Evolutionary conservation across 805 yeast species (phyloP), one percentile per base, ranked within the genome.

Genomic region (Saturnispora kantuleensis): DNA sequence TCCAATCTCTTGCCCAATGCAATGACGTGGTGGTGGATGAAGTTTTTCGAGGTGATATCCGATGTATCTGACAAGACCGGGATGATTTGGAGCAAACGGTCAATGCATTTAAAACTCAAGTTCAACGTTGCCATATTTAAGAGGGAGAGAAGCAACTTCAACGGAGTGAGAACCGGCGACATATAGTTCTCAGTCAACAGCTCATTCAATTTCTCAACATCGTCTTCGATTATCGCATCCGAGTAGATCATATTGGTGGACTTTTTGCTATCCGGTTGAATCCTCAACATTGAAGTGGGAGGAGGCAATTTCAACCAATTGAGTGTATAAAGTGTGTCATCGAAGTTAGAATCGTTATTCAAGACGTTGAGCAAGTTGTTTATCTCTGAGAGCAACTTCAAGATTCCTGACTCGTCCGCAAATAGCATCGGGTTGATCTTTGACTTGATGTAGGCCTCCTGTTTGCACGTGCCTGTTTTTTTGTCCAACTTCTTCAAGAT

Each of bases 401-500:
- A 64, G 16, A 84, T 68, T 12, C 79, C 85, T 2, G 67, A 47
- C 45, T 82, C 93, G 55, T 82, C 77, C 10, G 94, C 84, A 63
- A 89, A 88, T 2, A 85, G 80, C 41, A 84, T 67, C 4, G 89
- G 84, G 48, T 75, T 68, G 30, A 88, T 77, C 54, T 90, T 76
- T 1, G 90, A 74, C 28, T 71, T 61, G 45, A 87, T 65, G 52
- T 77, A 81, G n/a, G 69, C 60, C 21, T 67, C 65, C 54, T 79
- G 83, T 41, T 74, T 73, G 43, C 63, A 60, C 0, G 84, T 75
- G 6, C 84, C 83, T 26, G 75, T 68, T 60, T 87, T 87, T 67
- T 90, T 90, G 62, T 90, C 97, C 54, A 89, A 70, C 57, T 89
- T 89, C 66, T 89, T 89, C 57, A 90, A 68, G 51, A 90, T 90